phyloP scores from a whole-genome alignment of 2,329 filamentous ascomycete genomes.

The Cyphellophora attinorum region DNA sequence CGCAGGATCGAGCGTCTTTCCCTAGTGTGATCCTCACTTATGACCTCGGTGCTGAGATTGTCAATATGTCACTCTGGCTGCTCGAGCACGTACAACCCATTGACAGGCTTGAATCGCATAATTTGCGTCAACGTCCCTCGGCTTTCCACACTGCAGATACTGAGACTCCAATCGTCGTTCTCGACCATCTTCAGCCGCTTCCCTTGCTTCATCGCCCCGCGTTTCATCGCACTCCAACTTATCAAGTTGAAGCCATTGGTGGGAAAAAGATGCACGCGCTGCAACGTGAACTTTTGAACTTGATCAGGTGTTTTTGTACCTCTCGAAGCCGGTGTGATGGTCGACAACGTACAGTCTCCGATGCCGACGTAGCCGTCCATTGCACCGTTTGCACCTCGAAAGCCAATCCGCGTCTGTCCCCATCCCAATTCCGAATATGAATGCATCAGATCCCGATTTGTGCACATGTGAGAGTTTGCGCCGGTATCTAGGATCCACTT shows the following conservation, averaged over 20 bases:
- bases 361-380: slow-evolving; percentile 7
- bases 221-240: slow-evolving; percentile 10
- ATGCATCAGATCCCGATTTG: slow-evolving; percentile 7
- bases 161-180: slow-evolving; percentile 4
- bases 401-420: not conserved
- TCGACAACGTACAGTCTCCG: slow-evolving; percentile 6
- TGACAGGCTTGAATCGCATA: slow-evolving; percentile 6
- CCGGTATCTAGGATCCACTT: slow-evolving; percentile 13
- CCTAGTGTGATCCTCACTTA: too few species aligned
- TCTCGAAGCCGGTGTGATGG: not conserved
- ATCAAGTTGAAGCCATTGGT: slow-evolving; percentile 8
- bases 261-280: slow-evolving; percentile 7
- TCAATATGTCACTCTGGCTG: too few species aligned
- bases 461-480: slow-evolving; percentile 9
- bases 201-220: slow-evolving; percentile 3
- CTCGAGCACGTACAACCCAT: slow-evolving; percentile 7
- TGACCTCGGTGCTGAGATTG: too few species aligned
- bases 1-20: too few species aligned
- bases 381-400: slow-evolving; percentile 1
- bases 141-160: slow-evolving; percentile 2
- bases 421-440: slow-evolving; percentile 3
- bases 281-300: slow-evolving; percentile 6
- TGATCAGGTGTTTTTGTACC: not conserved
- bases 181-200: slow-evolving; percentile 5
- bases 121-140: not conserved